Percentiles rank a stretch among this genome's conserved stretches.
These are phyloP conservation scores for Penicillium griseofulvum DNA, from an alignment of 2,329 filamentous ascomycete species.

Conservation along the genomic window DNA sequence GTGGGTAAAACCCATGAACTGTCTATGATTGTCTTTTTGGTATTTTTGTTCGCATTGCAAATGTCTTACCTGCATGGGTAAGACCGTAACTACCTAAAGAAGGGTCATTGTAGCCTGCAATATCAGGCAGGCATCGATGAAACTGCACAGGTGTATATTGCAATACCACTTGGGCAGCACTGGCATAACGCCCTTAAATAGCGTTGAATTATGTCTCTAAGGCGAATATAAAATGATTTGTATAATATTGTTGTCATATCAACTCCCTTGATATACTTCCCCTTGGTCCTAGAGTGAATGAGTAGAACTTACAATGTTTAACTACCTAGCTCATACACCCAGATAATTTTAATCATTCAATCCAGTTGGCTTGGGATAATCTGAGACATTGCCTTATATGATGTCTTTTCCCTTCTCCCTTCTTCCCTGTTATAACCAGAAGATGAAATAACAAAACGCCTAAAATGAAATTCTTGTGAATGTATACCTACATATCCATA, in stretches of 20 bases:
- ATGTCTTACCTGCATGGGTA: neutral
- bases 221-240: neutral
- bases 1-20: neutral
- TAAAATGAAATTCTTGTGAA: no score
- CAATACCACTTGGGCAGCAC: neutral
- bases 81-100: neutral
- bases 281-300: neutral
- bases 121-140: conserved; percentile 3
- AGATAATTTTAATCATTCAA: no score
- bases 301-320: neutral
- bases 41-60: neutral
- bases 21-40: neutral
- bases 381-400: no score
- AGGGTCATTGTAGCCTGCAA: conserved; percentile 1
- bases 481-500: neutral
- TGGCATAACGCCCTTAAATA: neutral
- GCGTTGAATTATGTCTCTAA: neutral
- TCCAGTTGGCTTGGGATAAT: no score
- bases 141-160: neutral
- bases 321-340: no score
- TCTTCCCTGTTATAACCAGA: no score
- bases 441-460: no score
- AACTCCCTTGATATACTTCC: neutral
- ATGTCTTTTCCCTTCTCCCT: no score
- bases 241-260: neutral